Evolutionary conservation across 1,284 basidiomycete species (phyloP).

Genomic region (Psilocybe mexicana): DNA sequence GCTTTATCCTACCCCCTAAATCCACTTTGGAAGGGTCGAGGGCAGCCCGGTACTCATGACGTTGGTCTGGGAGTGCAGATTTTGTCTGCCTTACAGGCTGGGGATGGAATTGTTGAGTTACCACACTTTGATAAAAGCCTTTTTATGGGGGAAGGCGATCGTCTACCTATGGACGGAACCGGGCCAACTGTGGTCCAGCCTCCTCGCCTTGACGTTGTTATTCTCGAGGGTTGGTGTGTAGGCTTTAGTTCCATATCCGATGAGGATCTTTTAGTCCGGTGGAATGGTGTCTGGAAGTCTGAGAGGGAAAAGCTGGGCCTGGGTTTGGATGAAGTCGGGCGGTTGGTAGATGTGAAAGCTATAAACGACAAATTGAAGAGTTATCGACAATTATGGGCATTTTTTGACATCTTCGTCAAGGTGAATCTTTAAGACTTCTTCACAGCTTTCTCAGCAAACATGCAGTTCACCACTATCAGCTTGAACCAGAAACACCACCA

Average conservation of each 20-base stretch:
- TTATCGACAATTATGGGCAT: constrained; percentile 68
- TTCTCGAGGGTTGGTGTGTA: constrained; percentile 86
- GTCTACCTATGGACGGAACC: constrained; percentile 47
- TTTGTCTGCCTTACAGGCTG: constrained; percentile 50
- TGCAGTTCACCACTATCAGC: constrained; percentile 37
- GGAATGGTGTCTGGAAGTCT: constrained; percentile 41
- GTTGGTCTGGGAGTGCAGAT: constrained; percentile 59
- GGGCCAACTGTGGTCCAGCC: constrained; percentile 40
- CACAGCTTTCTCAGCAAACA: neutral
- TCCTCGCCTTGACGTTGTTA: constrained; percentile 76
- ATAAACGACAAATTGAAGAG: constrained; percentile 60
- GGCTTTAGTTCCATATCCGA: constrained; percentile 65
- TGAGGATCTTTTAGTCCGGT: constrained; percentile 46
- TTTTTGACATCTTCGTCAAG: constrained; percentile 40
- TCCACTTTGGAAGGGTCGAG: constrained; percentile 71
- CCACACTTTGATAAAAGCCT: constrained; percentile 90
- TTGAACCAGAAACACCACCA: constrained; percentile 44
- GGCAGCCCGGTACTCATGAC: constrained; percentile 89
- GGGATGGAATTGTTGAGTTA: constrained; percentile 53
- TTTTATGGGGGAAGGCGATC: constrained; percentile 81
- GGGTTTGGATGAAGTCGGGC: constrained; percentile 37
- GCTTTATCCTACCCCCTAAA: constrained; percentile 60
- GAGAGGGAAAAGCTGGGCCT: constrained; percentile 41
- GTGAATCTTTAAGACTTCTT: constrained; percentile 10
- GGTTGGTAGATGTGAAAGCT: constrained; percentile 52